These are phyloP conservation scores for Sequoia sempervirens DNA, from an alignment of 75 land plant genomes.

Conservation along the genomic window DNA sequence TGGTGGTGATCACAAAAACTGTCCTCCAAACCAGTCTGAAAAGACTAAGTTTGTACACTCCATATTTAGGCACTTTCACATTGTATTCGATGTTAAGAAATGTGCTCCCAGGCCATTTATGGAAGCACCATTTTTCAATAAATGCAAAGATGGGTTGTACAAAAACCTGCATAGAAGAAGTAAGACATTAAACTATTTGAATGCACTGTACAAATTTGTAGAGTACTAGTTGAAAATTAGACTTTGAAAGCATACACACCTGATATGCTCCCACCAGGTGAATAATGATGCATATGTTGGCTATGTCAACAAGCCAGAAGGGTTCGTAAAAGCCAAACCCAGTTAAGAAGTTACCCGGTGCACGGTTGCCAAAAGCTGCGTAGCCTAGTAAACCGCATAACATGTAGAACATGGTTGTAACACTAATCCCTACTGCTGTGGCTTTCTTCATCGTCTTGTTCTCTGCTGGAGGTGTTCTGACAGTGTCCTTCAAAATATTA, in stretches of 20 bases:
- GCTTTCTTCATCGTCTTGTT: constrained; percentile 44
- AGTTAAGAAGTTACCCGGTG: constrained; percentile 31
- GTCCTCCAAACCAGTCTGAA: constrained; percentile 46
- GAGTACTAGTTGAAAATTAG: too few species aligned
- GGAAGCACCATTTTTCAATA: constrained; percentile 15
- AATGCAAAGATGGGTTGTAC: constrained; percentile 32
- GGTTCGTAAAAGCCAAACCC: constrained; percentile 41
- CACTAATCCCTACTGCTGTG: constrained; percentile 11
- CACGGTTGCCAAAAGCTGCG: constrained; percentile 30
- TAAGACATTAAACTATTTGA: background rate
- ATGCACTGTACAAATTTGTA: background rate
- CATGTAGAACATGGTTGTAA: constrained; percentile 28
- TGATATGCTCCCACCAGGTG: constrained; percentile 39
- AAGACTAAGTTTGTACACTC: constrained; percentile 13
- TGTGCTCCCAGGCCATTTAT: constrained; percentile 24
- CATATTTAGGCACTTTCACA: constrained; percentile 13
- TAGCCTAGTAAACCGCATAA: constrained; percentile 32
- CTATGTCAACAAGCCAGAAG: constrained; percentile 32
- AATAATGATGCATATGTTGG: constrained; percentile 26
- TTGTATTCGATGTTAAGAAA: constrained; percentile 17
- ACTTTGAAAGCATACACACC: constrained; percentile 7
- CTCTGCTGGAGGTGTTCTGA: constrained; percentile 35
- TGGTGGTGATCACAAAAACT: constrained; percentile 20
- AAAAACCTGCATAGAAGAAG: constrained; percentile 19
- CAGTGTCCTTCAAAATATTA: constrained; percentile 16